Percentiles rank a stretch among this genome's conserved stretches.
phyloP scores from a whole-genome alignment of 2,329 filamentous ascomycete genomes.

The Nemania abortiva region DNA sequence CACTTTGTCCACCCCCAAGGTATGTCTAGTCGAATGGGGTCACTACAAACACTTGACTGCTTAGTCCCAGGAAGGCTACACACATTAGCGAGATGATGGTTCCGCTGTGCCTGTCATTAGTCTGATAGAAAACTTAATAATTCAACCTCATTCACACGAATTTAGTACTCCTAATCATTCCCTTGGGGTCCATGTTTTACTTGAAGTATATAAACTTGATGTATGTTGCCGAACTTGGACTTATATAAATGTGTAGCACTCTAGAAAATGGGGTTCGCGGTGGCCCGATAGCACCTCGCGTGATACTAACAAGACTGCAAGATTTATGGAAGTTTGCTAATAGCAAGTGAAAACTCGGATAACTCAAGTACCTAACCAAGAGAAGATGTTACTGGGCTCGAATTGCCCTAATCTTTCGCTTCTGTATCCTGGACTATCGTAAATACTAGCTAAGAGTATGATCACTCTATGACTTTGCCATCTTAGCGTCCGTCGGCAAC shows the following conservation, averaged over 20 bases:
- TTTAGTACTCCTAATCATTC: not conserved
- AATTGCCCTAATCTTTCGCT: not conserved
- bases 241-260: slow-evolving; percentile 6
- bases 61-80: not conserved
- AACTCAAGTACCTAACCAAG: not conserved
- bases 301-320: not conserved
- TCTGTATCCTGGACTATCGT: not conserved
- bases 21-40: not conserved
- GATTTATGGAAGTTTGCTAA: not conserved
- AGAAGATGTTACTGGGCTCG: no score
- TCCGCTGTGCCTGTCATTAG: not conserved
- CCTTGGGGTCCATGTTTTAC: not conserved
- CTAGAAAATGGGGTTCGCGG: not conserved
- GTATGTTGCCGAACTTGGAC: not conserved
- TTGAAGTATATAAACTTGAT: not conserved
- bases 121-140: not conserved
- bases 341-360: not conserved
- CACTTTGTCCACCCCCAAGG: not conserved
- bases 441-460: slow-evolving; percentile 1
- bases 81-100: not conserved
- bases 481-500: not conserved
- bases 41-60: not conserved
- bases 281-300: not conserved
- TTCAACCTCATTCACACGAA: not conserved
- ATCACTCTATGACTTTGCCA: not conserved